Evolutionary conservation across 306 rosid species (phyloP), one percentile per base, ranked within the genome.

Genomic region (Quercus agrifolia): DNA sequence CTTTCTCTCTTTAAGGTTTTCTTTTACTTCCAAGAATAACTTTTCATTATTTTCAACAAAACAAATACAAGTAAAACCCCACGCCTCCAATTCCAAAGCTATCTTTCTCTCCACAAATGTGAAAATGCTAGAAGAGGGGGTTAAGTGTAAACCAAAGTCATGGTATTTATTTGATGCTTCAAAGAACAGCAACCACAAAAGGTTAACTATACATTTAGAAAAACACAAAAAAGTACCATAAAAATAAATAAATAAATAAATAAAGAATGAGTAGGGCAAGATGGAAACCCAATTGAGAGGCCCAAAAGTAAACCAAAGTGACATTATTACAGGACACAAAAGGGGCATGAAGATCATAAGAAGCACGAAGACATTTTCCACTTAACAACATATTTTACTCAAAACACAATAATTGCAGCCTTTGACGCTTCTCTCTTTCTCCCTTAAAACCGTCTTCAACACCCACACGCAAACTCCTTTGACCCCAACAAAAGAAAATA

Each of bases 391-490:
- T 64, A 23, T 73, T 84, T 87, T 86, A 86, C 85, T 87, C 75
- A 83, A 91, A 88, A 87, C 87, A 68, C 89, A 91, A 93, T 90
- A 91, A 90, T 93, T 85, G 91, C 75, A 82, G 74, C 58, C 74
- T 90, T 91, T 90, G 98, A 91, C 95, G 93, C 83, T 83, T 91
- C 83, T 79, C 30, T 77, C 75, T 76, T 19, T 61, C 80, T 73
- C 74, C 75, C 80, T 70, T 78, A n/a, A 84, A 77, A 83, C 23
- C 75, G 70, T 38, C 82, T 83, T 85, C 83, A 79, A 93, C 83
- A 81, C 86, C 91, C 91, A 85, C 97, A 93, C 98, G 97, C 98
- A 90, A 91, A 76, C 90, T 74, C 90, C 89, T 86, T 89, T 91
- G 98, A 93, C 93, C 89, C 88, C 74, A 20, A 71, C 58, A 25